These are phyloP conservation scores for Yarrowia sp. DNA, from an alignment of 805 yeast genomes.

Conservation along the genomic window DNA sequence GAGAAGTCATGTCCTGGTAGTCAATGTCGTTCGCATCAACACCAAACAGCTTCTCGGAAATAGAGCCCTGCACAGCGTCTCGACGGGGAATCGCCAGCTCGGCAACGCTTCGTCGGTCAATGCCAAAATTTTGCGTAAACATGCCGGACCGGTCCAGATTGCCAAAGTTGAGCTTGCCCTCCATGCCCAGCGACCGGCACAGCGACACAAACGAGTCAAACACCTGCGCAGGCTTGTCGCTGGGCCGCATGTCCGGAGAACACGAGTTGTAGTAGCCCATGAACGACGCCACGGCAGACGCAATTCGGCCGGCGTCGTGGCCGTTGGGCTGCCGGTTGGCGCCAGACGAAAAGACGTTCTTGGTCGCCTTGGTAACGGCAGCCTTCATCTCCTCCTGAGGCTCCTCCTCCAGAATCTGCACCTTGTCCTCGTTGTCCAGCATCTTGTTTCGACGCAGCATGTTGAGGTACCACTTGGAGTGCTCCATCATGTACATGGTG, in stretches of 20 bases:
- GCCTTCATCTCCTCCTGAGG: neutral
- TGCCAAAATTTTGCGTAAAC: neutral
- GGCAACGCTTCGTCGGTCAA: neutral
- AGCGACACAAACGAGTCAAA: neutral
- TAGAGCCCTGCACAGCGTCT: neutral
- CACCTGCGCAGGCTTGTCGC: neutral
- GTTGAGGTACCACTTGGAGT: constrained; percentile 55
- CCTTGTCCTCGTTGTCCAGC: constrained; percentile 4
- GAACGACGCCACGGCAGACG: neutral
- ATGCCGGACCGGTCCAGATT: neutral
- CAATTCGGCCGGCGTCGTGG: neutral
- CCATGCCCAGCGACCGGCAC: neutral
- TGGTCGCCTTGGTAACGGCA: neutral
- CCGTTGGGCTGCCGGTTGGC: neutral
- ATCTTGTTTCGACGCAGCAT: neutral
- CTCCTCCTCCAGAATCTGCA: neutral
- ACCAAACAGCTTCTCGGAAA: neutral
- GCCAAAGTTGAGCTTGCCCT: neutral
- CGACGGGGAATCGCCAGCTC: neutral
- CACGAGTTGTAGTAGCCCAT: constrained; percentile 19
- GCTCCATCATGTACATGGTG: constrained; percentile 51
- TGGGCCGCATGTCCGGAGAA: constrained; percentile 21
- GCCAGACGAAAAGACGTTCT: neutral
- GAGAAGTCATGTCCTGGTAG: neutral
- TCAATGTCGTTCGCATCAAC: neutral